A percentile compares a stretch with the other conserved stretches of the same genome.
These are phyloP conservation scores for Coriolopsis trogii DNA, from an alignment of 1,284 basidiomycete species.

Conservation along the genomic window DNA sequence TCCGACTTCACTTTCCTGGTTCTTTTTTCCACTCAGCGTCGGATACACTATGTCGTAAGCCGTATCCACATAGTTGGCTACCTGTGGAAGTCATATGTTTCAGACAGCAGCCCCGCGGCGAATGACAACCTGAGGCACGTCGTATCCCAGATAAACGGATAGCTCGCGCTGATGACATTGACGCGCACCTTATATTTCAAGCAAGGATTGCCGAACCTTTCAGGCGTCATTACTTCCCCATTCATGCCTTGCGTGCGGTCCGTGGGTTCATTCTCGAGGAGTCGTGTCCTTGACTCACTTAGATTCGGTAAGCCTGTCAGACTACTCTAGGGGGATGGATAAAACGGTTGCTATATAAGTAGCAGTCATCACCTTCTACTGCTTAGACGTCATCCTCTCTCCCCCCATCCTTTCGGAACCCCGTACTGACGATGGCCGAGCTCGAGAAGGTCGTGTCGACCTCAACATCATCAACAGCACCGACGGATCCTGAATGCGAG, in stretches of 20 bases:
- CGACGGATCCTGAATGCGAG: neutral
- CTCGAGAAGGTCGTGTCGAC: neutral
- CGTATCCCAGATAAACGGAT: no score
- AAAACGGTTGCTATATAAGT: neutral
- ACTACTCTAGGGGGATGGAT: neutral
- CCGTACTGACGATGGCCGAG: neutral
- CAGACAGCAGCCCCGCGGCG: no score
- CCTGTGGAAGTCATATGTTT: no score
- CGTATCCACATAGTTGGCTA: no score
- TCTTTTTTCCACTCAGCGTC: no score
- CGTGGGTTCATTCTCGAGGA: neutral
- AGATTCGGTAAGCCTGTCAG: neutral
- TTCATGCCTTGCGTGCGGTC: neutral
- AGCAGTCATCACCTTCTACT: neutral
- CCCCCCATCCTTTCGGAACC: neutral
- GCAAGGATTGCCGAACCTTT: no score
- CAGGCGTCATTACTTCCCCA: neutral
- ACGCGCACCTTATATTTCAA: no score
- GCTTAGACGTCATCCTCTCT: neutral
- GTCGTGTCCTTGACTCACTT: neutral
- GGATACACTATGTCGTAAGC: no score
- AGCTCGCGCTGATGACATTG: no score
- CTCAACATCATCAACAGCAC: neutral
- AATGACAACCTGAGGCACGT: no score
- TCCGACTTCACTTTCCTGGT: no score